Percentiles rank a stretch among this genome's conserved stretches.
phyloP scores from a whole-genome alignment of 2,329 filamentous ascomycete species.

The Pseudogymnoascus sp. region DNA sequence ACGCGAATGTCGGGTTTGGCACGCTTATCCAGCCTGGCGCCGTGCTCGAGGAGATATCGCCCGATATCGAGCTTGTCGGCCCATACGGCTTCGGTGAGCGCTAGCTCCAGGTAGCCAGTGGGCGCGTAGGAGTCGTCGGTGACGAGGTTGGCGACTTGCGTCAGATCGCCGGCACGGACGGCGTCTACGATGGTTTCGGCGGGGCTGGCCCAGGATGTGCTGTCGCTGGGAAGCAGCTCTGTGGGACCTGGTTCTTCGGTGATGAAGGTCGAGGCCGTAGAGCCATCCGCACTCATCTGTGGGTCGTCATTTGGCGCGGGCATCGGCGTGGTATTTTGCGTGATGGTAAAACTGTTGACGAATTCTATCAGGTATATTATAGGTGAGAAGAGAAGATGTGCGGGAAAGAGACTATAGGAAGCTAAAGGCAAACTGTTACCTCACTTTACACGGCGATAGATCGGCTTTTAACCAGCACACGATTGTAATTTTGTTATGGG shows the following conservation, averaged over 20 bases:
- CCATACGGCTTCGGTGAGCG: not conserved
- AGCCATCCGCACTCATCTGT: not conserved
- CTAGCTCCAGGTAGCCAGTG: not conserved
- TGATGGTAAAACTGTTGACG: not conserved
- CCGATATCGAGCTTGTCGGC: not conserved
- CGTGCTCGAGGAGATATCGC: not conserved
- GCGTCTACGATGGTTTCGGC: not conserved
- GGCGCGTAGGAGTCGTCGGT: not conserved
- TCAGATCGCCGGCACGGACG: not conserved
- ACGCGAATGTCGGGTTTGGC: no score
- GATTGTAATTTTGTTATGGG: no score
- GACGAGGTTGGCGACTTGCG: not conserved
- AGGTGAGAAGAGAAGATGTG: not conserved
- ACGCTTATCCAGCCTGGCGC: not conserved
- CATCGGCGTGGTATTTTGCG: not conserved
- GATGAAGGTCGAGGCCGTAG: no score
- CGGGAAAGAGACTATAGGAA: not conserved
- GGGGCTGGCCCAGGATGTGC: not conserved
- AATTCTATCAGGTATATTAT: not conserved
- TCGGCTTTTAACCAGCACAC: not conserved
- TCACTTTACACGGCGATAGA: not conserved
- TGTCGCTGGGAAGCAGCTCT: not conserved
- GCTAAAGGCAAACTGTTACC: not conserved
- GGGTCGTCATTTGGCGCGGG: not conserved
- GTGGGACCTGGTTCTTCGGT: not conserved